Percentiles rank a stretch among this genome's conserved stretches.
Evolutionary conservation across 306 rosid genomes (phyloP).

Genomic region (Cucumis melo): DNA sequence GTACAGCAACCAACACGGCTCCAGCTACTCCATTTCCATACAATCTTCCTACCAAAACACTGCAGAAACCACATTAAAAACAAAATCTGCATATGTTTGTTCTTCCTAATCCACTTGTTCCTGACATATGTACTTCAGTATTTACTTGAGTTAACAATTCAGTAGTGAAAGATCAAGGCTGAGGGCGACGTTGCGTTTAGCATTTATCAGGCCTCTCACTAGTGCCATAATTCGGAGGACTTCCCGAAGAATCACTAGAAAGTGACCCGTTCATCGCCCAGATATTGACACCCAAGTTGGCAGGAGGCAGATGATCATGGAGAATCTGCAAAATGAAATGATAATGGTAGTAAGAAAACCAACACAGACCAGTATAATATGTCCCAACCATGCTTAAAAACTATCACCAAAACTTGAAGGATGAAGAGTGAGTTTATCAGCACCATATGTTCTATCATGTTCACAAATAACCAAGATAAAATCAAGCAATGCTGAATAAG

Average conservation of each 20-base stretch:
- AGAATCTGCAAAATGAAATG: constrained; percentile 37
- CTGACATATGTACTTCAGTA: neutral
- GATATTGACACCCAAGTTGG: constrained; percentile 59
- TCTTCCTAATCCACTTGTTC: neutral
- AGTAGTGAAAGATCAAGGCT: neutral
- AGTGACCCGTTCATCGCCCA: constrained; percentile 75
- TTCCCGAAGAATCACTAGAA: constrained; percentile 48
- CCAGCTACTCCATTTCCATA: neutral
- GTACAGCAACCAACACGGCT: neutral
- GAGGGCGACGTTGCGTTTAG: neutral
- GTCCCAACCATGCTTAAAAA: neutral
- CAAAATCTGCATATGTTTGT: neutral
- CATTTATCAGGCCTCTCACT: constrained; percentile 30
- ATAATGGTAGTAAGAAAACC: neutral
- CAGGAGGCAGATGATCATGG: constrained; percentile 23
- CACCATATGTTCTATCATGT: neutral
- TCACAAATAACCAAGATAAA: neutral
- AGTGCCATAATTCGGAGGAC: constrained; percentile 41
- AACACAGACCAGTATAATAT: constrained; percentile 8
- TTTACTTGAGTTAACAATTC: neutral
- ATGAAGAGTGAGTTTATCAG: neutral
- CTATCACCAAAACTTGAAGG: neutral
- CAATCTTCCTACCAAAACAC: neutral
- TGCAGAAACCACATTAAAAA: neutral
- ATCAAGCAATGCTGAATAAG: neutral